A percentile compares a stretch with the other conserved stretches of the same genome.
phyloP scores from a whole-genome alignment of 2,329 filamentous ascomycete species.

The Trichophyton rubrum region DNA sequence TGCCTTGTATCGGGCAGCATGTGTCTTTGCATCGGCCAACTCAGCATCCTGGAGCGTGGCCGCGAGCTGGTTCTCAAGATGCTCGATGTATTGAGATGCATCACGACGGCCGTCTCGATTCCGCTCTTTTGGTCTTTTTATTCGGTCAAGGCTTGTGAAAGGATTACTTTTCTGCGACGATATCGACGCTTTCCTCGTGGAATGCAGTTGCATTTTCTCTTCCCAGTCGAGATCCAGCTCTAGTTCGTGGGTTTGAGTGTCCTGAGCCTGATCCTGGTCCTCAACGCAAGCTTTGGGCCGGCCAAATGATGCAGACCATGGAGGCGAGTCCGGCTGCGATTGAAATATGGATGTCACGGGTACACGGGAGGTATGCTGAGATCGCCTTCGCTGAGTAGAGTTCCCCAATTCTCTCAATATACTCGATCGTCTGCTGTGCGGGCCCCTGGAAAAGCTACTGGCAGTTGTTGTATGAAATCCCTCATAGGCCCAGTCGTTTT shows the following conservation, averaged over 20 bases:
- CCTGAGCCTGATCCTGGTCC: constrained; percentile 3
- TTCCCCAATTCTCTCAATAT: constrained; percentile 23
- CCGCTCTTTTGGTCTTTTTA: neutral
- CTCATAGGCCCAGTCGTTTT: constrained; percentile 11
- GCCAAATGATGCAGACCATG: neutral
- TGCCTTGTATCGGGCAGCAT: constrained; percentile 26
- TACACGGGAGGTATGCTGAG: constrained; percentile 12
- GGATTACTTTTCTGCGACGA: constrained; percentile 13
- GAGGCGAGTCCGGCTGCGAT: constrained; percentile 6
- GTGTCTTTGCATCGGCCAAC: constrained; percentile 29
- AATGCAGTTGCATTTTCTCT: neutral
- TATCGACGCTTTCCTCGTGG: neutral
- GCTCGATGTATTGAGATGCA: constrained; percentile 36
- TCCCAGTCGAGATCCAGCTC: neutral
- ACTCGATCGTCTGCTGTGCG: constrained; percentile 15
- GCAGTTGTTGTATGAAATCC: neutral
- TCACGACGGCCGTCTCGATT: constrained; percentile 23
- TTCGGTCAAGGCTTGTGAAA: constrained; percentile 4
- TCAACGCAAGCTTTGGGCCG: neutral
- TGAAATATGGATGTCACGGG: constrained; percentile 16
- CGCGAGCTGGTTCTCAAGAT: constrained; percentile 36
- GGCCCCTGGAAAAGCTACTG: no score
- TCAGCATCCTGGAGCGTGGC: constrained; percentile 29
- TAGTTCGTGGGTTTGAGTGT: neutral
- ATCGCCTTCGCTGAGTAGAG: constrained; percentile 17